These are phyloP conservation scores for Suillus ampliporus DNA, from an alignment of 768 basidiomycete genomes.

Conservation along the genomic window DNA sequence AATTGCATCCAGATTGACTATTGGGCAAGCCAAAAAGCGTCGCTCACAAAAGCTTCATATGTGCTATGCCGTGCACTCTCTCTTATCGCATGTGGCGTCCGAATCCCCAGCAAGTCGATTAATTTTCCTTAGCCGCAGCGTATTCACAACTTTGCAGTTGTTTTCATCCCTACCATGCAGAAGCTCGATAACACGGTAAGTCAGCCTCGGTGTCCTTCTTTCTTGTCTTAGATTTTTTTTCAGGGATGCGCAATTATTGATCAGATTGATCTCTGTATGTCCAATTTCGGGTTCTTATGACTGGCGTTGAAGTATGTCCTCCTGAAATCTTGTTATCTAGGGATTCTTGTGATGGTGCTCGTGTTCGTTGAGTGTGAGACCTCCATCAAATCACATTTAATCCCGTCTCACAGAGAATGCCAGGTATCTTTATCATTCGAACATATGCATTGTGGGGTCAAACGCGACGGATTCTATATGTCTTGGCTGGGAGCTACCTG, in stretches of 20 bases:
- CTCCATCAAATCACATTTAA: too few species aligned
- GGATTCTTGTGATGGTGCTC: background rate
- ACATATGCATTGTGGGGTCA: constrained; percentile 1
- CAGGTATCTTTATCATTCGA: background rate
- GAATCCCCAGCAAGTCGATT: background rate
- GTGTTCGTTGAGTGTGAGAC: background rate
- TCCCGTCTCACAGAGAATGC: background rate
- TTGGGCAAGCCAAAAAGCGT: background rate
- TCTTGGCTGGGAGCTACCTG: background rate
- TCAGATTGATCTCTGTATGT: background rate
- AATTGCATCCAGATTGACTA: background rate
- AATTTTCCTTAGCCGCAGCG: background rate
- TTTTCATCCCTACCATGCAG: background rate
- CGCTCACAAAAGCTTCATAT: background rate
- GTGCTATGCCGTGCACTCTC: background rate
- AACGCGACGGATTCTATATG: background rate
- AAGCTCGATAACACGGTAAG: background rate
- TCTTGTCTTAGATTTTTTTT: background rate
- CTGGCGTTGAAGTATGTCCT: background rate
- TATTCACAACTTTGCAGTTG: background rate
- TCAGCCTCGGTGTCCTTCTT: background rate
- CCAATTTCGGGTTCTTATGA: background rate
- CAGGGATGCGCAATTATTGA: background rate
- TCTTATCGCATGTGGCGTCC: background rate
- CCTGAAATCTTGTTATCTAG: background rate